A percentile compares a stretch with the other conserved stretches of the same genome.
Conservation (phyloP, 331 rosid species). For the Cydonia oblonga region DNA sequence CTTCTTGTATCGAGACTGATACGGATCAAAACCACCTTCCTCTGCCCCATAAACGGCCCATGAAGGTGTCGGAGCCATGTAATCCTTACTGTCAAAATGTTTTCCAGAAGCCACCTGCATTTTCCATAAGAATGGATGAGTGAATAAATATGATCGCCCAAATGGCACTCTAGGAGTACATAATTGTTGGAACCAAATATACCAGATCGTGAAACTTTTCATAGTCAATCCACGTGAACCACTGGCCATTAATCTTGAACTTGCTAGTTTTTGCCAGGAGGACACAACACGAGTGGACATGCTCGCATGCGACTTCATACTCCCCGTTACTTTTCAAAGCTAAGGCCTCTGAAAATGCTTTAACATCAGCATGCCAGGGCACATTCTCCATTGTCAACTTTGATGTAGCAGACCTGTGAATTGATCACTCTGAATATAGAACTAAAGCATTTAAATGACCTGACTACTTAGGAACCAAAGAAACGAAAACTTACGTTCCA, state of each 20-base stretch:
- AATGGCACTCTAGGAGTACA: constrained; percentile 6
- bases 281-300: constrained; percentile 89
- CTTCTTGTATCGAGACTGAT: constrained; percentile 63
- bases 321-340: constrained; percentile 66
- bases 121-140: constrained; percentile 10
- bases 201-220: constrained; percentile 92
- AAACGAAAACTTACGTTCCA: constrained; percentile 64
- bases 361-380: constrained; percentile 94
- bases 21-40: constrained; percentile 93
- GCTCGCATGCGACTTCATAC: constrained; percentile 95
- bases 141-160: not conserved
- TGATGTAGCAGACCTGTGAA: constrained; percentile 72
- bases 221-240: constrained; percentile 97
- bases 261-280: constrained; percentile 75
- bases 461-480: not conserved
- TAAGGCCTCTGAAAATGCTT: constrained; percentile 78
- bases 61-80: constrained; percentile 82
- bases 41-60: constrained; percentile 92
- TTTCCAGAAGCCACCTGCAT: constrained; percentile 81
- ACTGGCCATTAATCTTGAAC: constrained; percentile 74
- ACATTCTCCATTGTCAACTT: constrained; percentile 98
- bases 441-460: not conserved
- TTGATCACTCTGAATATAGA: constrained; percentile 14
- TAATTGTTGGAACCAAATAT: constrained; percentile 13
- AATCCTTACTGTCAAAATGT: constrained; percentile 66